Evolutionary conservation across 176 grass and related monocot species (phyloP), one percentile per base, ranked within the genome.

Genomic region (Aegilops tauschii): DNA sequence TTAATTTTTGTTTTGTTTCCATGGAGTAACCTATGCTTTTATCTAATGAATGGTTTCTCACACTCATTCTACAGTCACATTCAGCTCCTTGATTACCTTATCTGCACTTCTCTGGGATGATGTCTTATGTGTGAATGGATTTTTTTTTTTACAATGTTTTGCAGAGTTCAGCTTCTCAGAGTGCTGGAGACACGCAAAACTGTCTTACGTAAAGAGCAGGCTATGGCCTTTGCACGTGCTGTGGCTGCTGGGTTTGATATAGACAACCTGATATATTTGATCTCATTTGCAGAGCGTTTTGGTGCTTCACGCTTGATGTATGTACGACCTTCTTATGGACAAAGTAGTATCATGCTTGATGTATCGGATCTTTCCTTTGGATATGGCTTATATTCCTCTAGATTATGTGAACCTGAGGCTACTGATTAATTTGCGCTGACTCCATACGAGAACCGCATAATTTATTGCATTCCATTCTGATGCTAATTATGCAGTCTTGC

Each of bases 151-250:
- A 21, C 28, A 67, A 85, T 61, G 82, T 61, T 83, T 37, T 85
- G 73, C 89, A 99, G 97, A 91, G 80, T 94, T 86, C 94, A 99
- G n/a, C 83, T 99, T 45, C 86, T 99, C 35, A 96, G 90, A 82
- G 97, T 99, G 69, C 90, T 99, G 85, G 97, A 99, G 86, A 80
- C 90, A 14, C 94, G 97, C 28, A 94, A 91, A 92, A 94, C 82
- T 80, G 94, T 96, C 31, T 82, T 99, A 64, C 82, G 87, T 78
- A 99, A 99, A 90, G 97, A 99, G 78, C 97, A 99, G 61, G 97
- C 92, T 82, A 99, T 99, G 97, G 97, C 97, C 72, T 99, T 99
- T 80, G 94, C 97, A 13, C 92, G 94, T 71, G 89, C 97, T 80
- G 88, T 94, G 31, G 97, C 92, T 8, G 97, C 97, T 88, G 94